Percentiles rank a stretch among this genome's conserved stretches.
Evolutionary conservation across 495 filamentous ascomycete genomes (phyloP).

Genomic region (Xylaria castorea): DNA sequence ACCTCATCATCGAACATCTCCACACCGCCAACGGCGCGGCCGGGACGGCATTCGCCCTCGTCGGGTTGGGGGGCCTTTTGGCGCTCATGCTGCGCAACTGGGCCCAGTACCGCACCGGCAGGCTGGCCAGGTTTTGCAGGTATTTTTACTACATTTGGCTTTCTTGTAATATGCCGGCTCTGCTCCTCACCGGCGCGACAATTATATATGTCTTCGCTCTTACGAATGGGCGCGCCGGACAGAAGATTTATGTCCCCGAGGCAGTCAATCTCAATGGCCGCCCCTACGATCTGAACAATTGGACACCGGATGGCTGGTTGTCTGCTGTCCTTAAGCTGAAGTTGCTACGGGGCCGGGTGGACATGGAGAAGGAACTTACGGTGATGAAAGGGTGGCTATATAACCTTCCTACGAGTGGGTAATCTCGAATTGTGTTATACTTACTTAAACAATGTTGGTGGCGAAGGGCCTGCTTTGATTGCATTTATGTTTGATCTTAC

Average conservation of each 20-base stretch:
- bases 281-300: conserved; percentile 52
- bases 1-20: conserved; percentile 54
- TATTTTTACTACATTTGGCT: conserved; percentile 50
- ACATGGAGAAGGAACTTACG: conserved; percentile 49
- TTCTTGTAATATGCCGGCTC: conserved; percentile 49
- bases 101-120: conserved; percentile 36
- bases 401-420: conserved; percentile 54
- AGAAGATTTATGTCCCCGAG: conserved; percentile 47
- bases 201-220: conserved; percentile 56
- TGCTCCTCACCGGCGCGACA: conserved; percentile 53
- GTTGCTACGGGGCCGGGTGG: conserved; percentile 42
- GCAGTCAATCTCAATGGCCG: conserved; percentile 43
- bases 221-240: conserved; percentile 48
- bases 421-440: background rate
- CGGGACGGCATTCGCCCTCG: conserved; percentile 55
- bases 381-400: conserved; percentile 61
- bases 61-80: conserved; percentile 54
- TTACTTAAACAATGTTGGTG: no score
- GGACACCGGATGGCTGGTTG: conserved; percentile 66
- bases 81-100: conserved; percentile 44
- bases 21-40: conserved; percentile 59
- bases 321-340: conserved; percentile 55
- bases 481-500: background rate
- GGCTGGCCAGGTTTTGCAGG: conserved; percentile 20
- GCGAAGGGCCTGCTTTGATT: background rate